phyloP scores from a whole-genome alignment of 768 basidiomycete genomes.

The Trametes punicea region DNA sequence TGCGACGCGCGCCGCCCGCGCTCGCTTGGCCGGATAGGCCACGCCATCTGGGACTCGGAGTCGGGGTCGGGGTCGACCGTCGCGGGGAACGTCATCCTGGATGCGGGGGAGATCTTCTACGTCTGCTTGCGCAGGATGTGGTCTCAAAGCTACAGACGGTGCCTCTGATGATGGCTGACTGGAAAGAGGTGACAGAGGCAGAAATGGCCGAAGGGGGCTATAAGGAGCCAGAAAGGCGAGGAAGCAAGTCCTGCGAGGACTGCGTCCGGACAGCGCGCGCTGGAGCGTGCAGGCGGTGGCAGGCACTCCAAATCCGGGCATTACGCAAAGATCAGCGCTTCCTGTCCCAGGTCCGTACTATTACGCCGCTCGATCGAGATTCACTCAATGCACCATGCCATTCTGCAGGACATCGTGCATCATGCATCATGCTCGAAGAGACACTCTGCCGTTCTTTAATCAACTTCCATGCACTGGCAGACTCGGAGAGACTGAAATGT shows the following conservation, averaged over 20 bases:
- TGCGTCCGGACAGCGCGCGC: conserved; percentile 2
- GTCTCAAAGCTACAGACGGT: no score
- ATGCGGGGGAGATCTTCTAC: neutral
- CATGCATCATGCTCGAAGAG: no score
- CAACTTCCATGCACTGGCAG: no score
- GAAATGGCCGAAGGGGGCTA: neutral
- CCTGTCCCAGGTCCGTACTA: neutral
- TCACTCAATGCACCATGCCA: neutral
- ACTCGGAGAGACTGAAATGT: no score
- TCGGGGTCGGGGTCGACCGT: conserved; percentile 56
- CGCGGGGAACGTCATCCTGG: conserved; percentile 58
- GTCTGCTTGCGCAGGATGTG: neutral
- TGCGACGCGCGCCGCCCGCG: conserved; percentile 17
- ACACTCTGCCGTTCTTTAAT: no score
- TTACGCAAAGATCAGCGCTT: conserved; percentile 5
- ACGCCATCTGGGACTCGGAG: conserved; percentile 76
- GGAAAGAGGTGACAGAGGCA: neutral
- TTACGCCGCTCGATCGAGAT: conserved; percentile 5
- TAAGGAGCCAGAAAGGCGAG: neutral
- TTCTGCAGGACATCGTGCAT: neutral
- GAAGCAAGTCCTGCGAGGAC: neutral
- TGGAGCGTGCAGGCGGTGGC: neutral
- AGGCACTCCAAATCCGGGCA: neutral
- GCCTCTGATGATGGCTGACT: neutral
- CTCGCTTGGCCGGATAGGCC: conserved; percentile 50